phyloP scores from a whole-genome alignment of 78 protist genomes.

The Anaeramoeba ignava region DNA sequence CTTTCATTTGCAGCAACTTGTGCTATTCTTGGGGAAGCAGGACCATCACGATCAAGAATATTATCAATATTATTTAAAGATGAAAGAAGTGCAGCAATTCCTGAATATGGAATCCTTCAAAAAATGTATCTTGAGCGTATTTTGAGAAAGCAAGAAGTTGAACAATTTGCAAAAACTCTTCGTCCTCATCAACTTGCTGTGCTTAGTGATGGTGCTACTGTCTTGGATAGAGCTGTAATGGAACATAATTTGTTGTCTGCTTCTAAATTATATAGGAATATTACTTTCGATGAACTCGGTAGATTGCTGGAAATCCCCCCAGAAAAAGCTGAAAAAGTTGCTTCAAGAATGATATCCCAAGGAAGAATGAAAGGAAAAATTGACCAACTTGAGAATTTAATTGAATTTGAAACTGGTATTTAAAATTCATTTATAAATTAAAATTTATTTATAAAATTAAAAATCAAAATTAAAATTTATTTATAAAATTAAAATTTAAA shows the following conservation, averaged over 20 bases:
- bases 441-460: no score
- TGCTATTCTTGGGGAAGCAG: conserved; percentile 74
- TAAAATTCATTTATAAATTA: no score
- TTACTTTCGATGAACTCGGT: conserved; percentile 68
- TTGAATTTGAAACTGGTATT: neutral
- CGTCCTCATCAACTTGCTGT: conserved; percentile 55
- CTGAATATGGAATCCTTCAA: conserved; percentile 27
- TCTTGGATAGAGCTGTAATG: conserved; percentile 65
- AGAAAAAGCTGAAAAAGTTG: conserved; percentile 59
- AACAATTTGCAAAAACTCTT: conserved; percentile 37
- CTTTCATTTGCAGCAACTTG: conserved; percentile 53
- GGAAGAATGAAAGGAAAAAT: conserved; percentile 41
- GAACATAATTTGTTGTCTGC: conserved; percentile 77
- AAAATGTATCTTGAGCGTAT: conserved; percentile 64
- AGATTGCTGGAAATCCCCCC: conserved; percentile 62
- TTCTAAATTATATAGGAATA: conserved; percentile 58
- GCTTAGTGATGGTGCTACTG: conserved; percentile 58
- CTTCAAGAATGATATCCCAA: conserved; percentile 67
- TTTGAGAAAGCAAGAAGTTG: conserved; percentile 43
- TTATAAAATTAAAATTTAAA: no score
- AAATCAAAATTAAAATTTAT: no score
- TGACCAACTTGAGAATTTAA: conserved; percentile 19
- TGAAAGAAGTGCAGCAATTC: conserved; percentile 52
- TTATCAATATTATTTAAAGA: conserved; percentile 75
- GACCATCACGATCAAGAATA: conserved; percentile 77